Evolutionary conservation across 768 basidiomycete genomes (phyloP).

Genomic region (Paxillus involutus): DNA sequence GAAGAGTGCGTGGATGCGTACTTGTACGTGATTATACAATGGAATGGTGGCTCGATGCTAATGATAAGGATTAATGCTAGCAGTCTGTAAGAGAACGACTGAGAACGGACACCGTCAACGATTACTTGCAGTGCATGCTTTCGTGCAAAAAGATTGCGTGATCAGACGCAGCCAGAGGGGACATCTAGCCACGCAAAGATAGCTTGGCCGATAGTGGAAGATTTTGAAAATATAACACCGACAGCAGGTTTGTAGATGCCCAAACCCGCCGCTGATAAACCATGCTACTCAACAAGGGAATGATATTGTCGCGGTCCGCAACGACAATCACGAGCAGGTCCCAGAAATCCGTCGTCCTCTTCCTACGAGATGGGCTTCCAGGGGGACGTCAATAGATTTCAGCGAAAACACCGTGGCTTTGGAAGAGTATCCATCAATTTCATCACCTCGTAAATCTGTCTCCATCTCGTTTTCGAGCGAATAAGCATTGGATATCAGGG

Average conservation of each 20-base stretch:
- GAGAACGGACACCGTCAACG: no score
- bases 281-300: background rate
- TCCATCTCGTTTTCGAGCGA: background rate
- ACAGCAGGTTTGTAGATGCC: slow-evolving; percentile 2
- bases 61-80: no score
- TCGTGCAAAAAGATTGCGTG: no score
- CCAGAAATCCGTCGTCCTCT: background rate
- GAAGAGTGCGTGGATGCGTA: no score
- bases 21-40: no score
- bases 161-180: no score
- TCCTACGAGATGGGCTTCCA: background rate
- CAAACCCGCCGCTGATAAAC: background rate
- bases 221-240: background rate
- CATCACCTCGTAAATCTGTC: background rate
- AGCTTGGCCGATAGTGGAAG: background rate
- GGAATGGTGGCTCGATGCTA: no score
- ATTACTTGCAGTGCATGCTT: no score
- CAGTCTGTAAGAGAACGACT: no score
- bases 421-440: background rate
- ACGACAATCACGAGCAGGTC: no score
- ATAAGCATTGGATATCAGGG: background rate
- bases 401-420: no score
- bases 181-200: background rate
- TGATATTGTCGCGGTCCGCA: no score
- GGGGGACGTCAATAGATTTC: background rate